Percentiles rank a stretch among this genome's conserved stretches.
These are phyloP conservation scores for Pythium vanterpoolii DNA, from an alignment of 352 stramenopile species.

Conservation along the genomic window DNA sequence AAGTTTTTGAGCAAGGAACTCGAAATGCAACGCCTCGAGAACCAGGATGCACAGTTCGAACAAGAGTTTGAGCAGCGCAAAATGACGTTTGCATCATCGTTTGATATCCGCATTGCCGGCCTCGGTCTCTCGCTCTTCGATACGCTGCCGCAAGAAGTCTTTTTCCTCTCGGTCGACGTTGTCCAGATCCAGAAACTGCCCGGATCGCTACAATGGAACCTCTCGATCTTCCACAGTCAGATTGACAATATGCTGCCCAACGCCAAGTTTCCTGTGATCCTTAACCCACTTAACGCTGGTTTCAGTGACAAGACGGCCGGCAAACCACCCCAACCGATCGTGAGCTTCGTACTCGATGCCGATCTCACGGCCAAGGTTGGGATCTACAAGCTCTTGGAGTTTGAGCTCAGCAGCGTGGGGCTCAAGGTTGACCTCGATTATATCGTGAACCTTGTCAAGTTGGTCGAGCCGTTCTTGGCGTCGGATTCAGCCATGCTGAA, in stretches of 20 bases:
- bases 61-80: constrained; percentile 73
- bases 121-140: constrained; percentile 79
- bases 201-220: constrained; percentile 68
- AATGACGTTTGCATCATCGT: constrained; percentile 79
- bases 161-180: constrained; percentile 77
- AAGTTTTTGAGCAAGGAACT: constrained; percentile 81
- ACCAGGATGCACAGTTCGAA: constrained; percentile 57
- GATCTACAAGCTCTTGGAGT: constrained; percentile 81
- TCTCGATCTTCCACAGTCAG: constrained; percentile 79
- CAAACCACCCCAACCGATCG: constrained; percentile 53
- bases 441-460: constrained; percentile 73
- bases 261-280: constrained; percentile 80
- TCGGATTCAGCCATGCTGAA: constrained; percentile 61
- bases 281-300: constrained; percentile 75
- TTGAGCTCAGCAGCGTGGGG: constrained; percentile 60
- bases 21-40: constrained; percentile 67
- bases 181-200: constrained; percentile 70
- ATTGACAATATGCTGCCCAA: constrained; percentile 83
- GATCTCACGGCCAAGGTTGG: constrained; percentile 71
- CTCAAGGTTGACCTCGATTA: constrained; percentile 87
- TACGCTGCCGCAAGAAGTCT: constrained; percentile 76
- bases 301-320: constrained; percentile 74
- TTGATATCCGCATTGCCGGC: constrained; percentile 74
- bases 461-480: constrained; percentile 76
- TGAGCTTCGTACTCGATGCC: constrained; percentile 74